Evolutionary conservation across 257 asterid species (phyloP), one percentile per base, ranked within the genome.

Genomic region (Gentiana dahurica): DNA sequence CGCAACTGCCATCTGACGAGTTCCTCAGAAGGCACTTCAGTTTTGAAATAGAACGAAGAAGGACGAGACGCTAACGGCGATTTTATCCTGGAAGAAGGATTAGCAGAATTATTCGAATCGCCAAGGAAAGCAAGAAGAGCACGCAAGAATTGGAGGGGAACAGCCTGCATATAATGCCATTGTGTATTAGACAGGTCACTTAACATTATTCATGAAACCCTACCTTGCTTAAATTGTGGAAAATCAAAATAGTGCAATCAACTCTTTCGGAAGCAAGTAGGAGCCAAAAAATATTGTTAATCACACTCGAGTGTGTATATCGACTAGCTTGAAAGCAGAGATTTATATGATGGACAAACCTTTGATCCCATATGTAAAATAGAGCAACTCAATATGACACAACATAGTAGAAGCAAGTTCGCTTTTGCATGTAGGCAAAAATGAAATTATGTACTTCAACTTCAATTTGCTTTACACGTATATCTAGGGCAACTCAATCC

Each of bases 1-100:
- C 97, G 95, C 81, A 91, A 69, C 81, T 91, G 84, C 97, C 98
- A 91, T 65, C 97, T 82, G 61, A 91, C 75, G 70, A 91, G 94
- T 58, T 84, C 94, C 71, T 87, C 95, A 3, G 93, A 75, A 59
- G 97, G 95, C 66, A 75, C 74, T 70, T 74, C 86, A 59, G 79
- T 65, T 68, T 93, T 87, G 75, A 70, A 74, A 71, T 67, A 79
- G 71, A 68, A 65, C 61, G 83, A 76, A 65, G 91, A 72, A 7
- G 85, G 94, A 15, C 68, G 76, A 63, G 98, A 87, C 53, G 95
- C 94, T 71, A 91, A 70, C 52, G 95, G 97, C 10, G 98, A 91
- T 76, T 81, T 87, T 63, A 62, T 70, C 55, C 83, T 82, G 73
- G 90, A 75, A 58, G 95, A 74, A 68, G 78, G 75, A 72, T 65